Base-by-base conservation (phyloP, 164 flowering plant species). In the Pachysandra terminalis region DNA sequence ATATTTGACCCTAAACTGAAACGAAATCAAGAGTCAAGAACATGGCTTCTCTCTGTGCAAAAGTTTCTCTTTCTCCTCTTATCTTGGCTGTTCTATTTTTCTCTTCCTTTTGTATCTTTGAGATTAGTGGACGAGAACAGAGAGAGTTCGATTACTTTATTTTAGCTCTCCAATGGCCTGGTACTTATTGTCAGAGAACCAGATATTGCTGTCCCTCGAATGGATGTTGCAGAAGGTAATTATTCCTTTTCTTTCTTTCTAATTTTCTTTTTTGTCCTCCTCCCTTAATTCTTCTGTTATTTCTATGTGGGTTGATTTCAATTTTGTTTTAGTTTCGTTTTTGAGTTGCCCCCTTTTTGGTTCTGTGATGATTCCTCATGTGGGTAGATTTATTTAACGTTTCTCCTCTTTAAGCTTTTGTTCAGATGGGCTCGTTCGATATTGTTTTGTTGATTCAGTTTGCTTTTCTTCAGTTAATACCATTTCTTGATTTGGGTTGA, bases 111-210 rank as follows among this genome's bases (percentile, higher is more conserved):
- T 69, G 27, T 2, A 32, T 62, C 9, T 37, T 19, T 27, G 27
- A 24, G 14, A 28, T 35, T 26, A 12, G 28, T 19, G 71, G 27
- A 23, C 19, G 49, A 56, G 52, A 56, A 5, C 84, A 73, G 80
- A 75, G 91, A 68, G 91, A 87, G 73, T 89, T 89, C 71, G 91
- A 84, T 81, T 87, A 83, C 82, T 89, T 87, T 73, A 71, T 49
- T 53, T 72, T 87, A 35, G 71, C 90, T 59, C 87, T 89, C 45
- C 91, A 79, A 71, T 89, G 95, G 91, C 90, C 91, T 5, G 85
- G 85, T 61, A 86, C 91, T 24, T 53, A 35, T 69, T 89, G 91
- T 66, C 81, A 68, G 22, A 65, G 67, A 2, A 82, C 87, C 56
- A 80, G 69, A 59, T 80, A 81, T 56, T 89, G 91, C 65, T 87